Evolutionary conservation across 2,329 filamentous ascomycete genomes (phyloP).

Genomic region (Cytospora mali): DNA sequence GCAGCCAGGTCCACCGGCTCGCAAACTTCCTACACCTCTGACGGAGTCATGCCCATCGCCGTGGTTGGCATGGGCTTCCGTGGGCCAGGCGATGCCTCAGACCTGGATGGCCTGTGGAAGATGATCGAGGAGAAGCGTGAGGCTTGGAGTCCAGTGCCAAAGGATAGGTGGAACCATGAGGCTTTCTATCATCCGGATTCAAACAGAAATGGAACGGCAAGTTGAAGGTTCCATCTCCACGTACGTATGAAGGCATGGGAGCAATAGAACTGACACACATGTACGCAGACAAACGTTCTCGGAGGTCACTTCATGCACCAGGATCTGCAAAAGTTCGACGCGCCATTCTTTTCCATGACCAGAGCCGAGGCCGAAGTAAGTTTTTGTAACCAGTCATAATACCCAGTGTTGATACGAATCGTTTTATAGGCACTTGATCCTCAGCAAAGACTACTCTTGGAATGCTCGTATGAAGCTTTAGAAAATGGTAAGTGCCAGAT

Average conservation of each 20-base stretch:
- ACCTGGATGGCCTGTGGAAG: slow-evolving; percentile 49
- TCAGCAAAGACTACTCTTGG: slow-evolving; percentile 55
- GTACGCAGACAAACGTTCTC: slow-evolving; percentile 44
- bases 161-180: slow-evolving; percentile 49
- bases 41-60: slow-evolving; percentile 50
- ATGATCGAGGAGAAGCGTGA: slow-evolving; percentile 44
- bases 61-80: slow-evolving; percentile 53
- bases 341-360: slow-evolving; percentile 56
- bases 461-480: slow-evolving; percentile 57
- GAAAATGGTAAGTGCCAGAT: too few species aligned
- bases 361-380: slow-evolving; percentile 47
- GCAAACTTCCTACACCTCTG: too few species aligned
- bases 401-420: neutral
- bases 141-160: slow-evolving; percentile 45
- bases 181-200: slow-evolving; percentile 46
- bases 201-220: too few species aligned
- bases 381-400: neutral
- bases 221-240: too few species aligned
- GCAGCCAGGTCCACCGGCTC: too few species aligned
- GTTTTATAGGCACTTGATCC: slow-evolving; percentile 53
- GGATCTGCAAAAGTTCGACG: slow-evolving; percentile 52
- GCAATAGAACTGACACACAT: too few species aligned
- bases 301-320: slow-evolving; percentile 48
- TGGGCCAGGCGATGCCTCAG: slow-evolving; percentile 47
- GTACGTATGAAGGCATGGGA: too few species aligned